Evolutionary conservation across 495 filamentous ascomycete species (phyloP).

Genomic region (Aspergillus heteromorphus): DNA sequence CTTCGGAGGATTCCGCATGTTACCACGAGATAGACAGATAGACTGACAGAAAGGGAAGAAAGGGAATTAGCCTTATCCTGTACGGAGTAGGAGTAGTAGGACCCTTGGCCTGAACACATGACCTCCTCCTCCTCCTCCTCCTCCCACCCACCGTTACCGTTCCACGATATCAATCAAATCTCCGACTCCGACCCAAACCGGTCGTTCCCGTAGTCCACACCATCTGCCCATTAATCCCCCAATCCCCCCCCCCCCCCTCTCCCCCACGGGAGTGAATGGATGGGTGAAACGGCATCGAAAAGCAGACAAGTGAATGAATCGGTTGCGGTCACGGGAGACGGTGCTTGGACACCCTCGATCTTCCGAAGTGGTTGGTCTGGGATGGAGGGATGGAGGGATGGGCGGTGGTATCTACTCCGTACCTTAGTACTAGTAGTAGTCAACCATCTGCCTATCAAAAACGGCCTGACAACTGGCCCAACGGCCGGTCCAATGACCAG

Average conservation of each 20-base stretch:
- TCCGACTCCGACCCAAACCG: too few relatives aligned
- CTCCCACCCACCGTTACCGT: too few relatives aligned
- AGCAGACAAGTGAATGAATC: background rate
- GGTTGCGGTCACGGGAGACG: background rate
- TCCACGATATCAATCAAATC: background rate
- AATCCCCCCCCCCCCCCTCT: background rate
- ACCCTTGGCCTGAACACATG: background rate
- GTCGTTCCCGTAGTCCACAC: background rate
- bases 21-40: too few relatives aligned
- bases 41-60: too few relatives aligned
- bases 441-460: background rate
- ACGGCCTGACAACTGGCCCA: background rate
- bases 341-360: background rate
- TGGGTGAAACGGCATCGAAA: too few relatives aligned
- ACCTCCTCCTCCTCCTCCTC: background rate
- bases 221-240: too few relatives aligned
- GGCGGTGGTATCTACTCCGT: too few relatives aligned
- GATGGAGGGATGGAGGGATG: background rate
- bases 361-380: background rate
- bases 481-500: constrained; percentile 8
- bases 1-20: too few relatives aligned
- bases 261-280: background rate
- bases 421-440: background rate
- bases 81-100: too few relatives aligned
- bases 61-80: background rate